Evolutionary conservation across 805 yeast genomes (phyloP), one percentile per base, ranked within the genome.

Genomic region (Saturnispora diversa): DNA sequence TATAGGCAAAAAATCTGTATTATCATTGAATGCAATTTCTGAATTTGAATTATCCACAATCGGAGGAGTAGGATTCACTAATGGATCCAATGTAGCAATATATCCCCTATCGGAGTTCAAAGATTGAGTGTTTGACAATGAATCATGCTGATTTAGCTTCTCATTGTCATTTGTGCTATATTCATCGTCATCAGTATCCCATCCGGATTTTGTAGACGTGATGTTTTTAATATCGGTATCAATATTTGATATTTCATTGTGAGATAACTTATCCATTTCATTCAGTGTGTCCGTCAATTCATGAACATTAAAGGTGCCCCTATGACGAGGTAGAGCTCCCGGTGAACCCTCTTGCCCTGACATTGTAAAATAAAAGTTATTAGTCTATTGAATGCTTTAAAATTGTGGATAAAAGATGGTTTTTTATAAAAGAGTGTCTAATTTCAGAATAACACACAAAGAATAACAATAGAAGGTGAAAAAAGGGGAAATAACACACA

Each of bases 281-380:
- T 17, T 26, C 7, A 35, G 9, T 6, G 28, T 17, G 22, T 34
- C 37, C 6, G 53, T 47, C 28, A 58, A 39, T 1, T 54, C 59
- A 39, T 53, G 54, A 28, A 58, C 60, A 38, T 58, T 50, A 23
- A 52, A 35, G 2, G 60, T 56, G 7, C 54, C 62, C 30, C 51
- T 45, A 30, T 48, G 50, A 20, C 63, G 53, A 19, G 63, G 63
- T 15, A 57, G 38, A 6, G 43, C 29, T 13, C 40, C 37, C 20
- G 12, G 21, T 10, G 31, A 20, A 11, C 31, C 13, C 25, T 37
- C 25, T 21, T 29, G 37, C n/a, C 19, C 30, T 35, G 30, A 17
- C 37, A 36, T 23, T 26, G n/a, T n/a, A n/a, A n/a, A 11, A 15
- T 16, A 15, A n/a, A 33, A n/a, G 29, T 19, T 10, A 17, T 13